Evolutionary conservation across 305 asterid species (phyloP).

Genomic region (Fraxinus angustifolia): DNA sequence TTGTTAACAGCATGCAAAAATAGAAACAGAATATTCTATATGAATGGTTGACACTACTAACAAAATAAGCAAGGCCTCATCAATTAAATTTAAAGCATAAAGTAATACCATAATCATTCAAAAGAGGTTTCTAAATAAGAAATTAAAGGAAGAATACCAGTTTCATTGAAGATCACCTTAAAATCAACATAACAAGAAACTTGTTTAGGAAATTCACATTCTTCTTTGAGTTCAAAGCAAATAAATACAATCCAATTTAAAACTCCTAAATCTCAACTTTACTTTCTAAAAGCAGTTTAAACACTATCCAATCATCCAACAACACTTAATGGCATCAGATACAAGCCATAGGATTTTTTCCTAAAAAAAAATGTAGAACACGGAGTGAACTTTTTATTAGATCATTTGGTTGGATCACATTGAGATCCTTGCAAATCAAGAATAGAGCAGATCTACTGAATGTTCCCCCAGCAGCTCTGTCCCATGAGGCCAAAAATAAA

Average conservation of each 20-base stretch:
- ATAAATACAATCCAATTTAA: background rate
- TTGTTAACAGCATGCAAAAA: background rate
- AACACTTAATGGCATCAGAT: background rate
- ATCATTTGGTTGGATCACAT: background rate
- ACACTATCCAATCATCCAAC: background rate
- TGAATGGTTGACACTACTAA: background rate
- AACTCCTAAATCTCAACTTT: background rate
- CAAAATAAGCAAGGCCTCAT: background rate
- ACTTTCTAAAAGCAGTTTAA: background rate
- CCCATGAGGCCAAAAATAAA: background rate
- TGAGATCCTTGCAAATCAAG: background rate
- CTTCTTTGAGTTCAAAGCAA: background rate
- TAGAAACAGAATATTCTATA: background rate
- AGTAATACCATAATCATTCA: background rate
- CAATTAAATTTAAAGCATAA: background rate
- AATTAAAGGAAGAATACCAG: background rate
- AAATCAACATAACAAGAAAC: background rate
- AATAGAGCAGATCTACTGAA: background rate
- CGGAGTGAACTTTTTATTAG: background rate
- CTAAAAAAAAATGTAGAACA: background rate
- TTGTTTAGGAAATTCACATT: background rate
- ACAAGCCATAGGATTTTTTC: background rate
- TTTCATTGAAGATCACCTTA: background rate
- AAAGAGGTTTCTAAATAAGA: background rate
- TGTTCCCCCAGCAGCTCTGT: background rate